Base-by-base conservation (phyloP, 441 rosid genomes). In the Viola pubescens region DNA sequence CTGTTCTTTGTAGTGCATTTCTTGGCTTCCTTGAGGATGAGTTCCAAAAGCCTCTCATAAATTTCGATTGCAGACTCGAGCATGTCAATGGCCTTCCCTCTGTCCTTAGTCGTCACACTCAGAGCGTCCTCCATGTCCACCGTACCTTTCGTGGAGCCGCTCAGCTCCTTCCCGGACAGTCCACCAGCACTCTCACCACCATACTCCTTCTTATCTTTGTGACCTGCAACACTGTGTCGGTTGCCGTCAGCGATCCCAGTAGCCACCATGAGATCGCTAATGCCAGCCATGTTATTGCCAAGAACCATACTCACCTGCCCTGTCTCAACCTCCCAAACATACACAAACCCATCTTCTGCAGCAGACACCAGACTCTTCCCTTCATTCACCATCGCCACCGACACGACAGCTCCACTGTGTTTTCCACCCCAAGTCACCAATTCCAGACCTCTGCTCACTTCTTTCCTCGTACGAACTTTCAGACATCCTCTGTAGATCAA, bases 41-140 rank as follows among this genome's bases (percentile, higher is more conserved):
- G 75, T 12, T 73, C 77, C 55, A 77, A 39, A 3, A 75, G 64
- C 56, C 57, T 76, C 61, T 70, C 80, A 13, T 81, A 76, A 59
- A 61, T 66, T 3, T 62, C 71, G 59, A 78, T 70, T 45, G 81
- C 81, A 48, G 80, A 70, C 60, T 81, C 78, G 10, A 81, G 67
- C 68, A 70, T 63, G 12, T 72, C 72, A 45, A 74, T 78, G 48
- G 86, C 77, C 52, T 59, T 76, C 39, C 63, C 58, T 40, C 67
- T 66, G 45, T 78, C 75, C 12, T 56, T 64, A 4, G 37, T 60
- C 3, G 69, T 72, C 59, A 59, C 70, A 3, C 6, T 60, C 50
- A 59, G 13, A 48, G 60, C 65, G 16, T 68, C 66, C 39, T 75
- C 81, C 4, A 72, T 16, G 0, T 64, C 69, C 9, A 50, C 3